These are phyloP conservation scores for Vitis rupestris DNA, from an alignment of 164 flowering plant species.

Conservation along the genomic window DNA sequence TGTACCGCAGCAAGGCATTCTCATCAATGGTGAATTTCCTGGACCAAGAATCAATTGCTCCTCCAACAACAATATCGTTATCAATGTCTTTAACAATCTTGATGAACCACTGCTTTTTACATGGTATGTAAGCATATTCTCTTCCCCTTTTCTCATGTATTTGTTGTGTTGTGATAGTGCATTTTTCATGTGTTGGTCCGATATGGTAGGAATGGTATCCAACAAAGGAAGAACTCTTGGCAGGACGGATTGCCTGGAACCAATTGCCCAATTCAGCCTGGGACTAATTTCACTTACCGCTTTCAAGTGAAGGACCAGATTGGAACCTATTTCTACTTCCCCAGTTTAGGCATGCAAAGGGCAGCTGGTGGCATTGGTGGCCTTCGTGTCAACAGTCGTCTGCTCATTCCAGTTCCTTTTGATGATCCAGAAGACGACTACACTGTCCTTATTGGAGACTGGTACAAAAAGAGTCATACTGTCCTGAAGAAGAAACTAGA, in stretches of 20 bases:
- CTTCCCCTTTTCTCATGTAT: no score
- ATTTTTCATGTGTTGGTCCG: neutral
- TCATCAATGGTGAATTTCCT: constrained; percentile 61
- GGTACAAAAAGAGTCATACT: constrained; percentile 49
- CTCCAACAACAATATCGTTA: constrained; percentile 55
- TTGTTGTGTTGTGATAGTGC: no score
- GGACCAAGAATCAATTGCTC: constrained; percentile 59
- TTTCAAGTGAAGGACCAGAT: constrained; percentile 74
- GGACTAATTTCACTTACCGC: constrained; percentile 52
- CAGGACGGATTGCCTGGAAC: constrained; percentile 61
- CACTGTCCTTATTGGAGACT: constrained; percentile 50
- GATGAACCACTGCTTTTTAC: constrained; percentile 64
- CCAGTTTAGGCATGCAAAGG: constrained; percentile 43
- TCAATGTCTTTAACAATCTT: constrained; percentile 58
- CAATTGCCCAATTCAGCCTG: constrained; percentile 65
- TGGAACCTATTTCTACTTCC: constrained; percentile 63
- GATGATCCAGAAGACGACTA: constrained; percentile 53
- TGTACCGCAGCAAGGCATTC: constrained; percentile 55
- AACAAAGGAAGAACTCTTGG: constrained; percentile 73
- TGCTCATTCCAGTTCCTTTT: constrained; percentile 57
- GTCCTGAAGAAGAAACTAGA: constrained; percentile 26
- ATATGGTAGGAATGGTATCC: constrained; percentile 49
- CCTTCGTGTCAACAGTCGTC: constrained; percentile 48
- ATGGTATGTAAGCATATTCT: constrained; percentile 21
- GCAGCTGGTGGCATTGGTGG: constrained; percentile 67